Base-by-base conservation (phyloP, 768 basidiomycete genomes). In the Sarcomyxa edulis region DNA sequence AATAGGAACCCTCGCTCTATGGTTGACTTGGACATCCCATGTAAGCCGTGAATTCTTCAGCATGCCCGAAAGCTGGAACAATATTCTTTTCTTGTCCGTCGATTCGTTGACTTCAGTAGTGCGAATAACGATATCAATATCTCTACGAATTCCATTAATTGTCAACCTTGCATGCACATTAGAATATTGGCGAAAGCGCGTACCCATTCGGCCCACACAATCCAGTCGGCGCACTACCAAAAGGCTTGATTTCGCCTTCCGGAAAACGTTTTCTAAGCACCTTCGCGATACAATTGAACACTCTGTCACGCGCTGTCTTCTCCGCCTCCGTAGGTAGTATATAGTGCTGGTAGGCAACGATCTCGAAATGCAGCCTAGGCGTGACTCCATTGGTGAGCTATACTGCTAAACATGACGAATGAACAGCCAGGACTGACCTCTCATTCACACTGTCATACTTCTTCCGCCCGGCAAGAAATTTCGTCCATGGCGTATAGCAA, bases 321-420 rank as follows among this genome's bases (percentile, higher is more conserved):
- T 88, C 84, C 43, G 68, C 52, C 3, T 61, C 50, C 1, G 75
- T 78, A 1, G 79, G 75, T 16, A 65, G 59, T 40, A 81, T 66
- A 51, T 74, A 84, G 16, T 54, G 44, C 19, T 66, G 64, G 51
- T 72, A 84, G 3, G 80, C 74, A 5, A 67, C 53, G 36, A 84
- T 76, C 56, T 86, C 84, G 33, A 71, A 58, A 48, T 84, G 80
- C 22, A 88, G 56, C 59, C 84, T 81, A n/a, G n/a, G n/a, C n/a
- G n/a, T n/a, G n/a, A n/a, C n/a, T n/a, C n/a, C n/a, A n/a, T n/a
- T n/a, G n/a, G n/a, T n/a, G n/a, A n/a, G n/a, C n/a, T 29, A 29
- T 9, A n/a, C 9, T 33, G 12, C 20, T 27, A 3, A 8, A n/a
- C 34, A 4, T 7, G n/a, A 14, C 26, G 8, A 23, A 6, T 27